Evolutionary conservation across 441 rosid genomes (phyloP).

Genomic region (Gossypium davidsonii): DNA sequence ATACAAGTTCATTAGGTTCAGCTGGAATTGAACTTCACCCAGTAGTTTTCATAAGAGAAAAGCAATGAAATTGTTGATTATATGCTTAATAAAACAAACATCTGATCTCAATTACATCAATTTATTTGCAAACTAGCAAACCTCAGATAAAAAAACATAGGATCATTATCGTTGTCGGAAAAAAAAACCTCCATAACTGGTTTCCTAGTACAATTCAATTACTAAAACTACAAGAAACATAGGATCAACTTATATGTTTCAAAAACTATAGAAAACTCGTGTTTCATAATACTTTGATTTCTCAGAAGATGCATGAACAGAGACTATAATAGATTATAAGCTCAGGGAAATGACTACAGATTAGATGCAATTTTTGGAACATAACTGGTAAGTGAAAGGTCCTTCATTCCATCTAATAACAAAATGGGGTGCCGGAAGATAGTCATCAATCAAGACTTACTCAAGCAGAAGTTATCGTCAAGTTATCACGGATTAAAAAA

Average conservation of each 20-base stretch:
- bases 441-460: background rate
- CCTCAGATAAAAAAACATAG: background rate
- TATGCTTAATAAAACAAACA: background rate
- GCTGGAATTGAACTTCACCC: background rate
- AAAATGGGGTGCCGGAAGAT: background rate
- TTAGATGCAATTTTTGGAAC: background rate
- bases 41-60: background rate
- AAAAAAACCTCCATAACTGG: background rate
- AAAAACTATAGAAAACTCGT: constrained; percentile 1
- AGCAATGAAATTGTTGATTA: background rate
- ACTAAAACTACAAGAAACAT: background rate
- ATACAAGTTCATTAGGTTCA: background rate
- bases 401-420: background rate
- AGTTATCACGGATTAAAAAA: background rate
- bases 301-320: background rate
- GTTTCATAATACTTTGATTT: background rate
- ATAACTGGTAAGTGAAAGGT: background rate
- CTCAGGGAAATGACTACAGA: background rate
- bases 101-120: background rate
- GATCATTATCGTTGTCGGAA: background rate
- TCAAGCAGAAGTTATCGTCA: background rate
- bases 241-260: background rate
- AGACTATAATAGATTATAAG: background rate
- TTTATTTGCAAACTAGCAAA: background rate
- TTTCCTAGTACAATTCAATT: background rate